These are phyloP conservation scores for Chlamydomonas sphaeroides DNA, from an alignment of 139 green algal genomes.

Conservation along the genomic window DNA sequence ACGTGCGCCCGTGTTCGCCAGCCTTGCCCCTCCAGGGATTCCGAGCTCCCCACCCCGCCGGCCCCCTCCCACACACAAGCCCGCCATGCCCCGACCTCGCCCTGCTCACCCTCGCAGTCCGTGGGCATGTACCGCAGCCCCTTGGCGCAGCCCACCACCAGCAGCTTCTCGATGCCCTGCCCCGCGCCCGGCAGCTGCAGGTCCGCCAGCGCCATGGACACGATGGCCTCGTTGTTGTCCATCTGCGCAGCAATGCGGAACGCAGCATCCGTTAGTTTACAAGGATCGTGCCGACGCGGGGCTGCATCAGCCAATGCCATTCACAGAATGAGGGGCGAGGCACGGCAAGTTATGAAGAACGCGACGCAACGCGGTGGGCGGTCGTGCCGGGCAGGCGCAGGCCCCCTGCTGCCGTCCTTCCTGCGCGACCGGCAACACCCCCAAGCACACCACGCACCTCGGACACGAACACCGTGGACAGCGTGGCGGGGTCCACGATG, in stretches of 20 bases:
- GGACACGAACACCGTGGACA: slow-evolving; percentile 65
- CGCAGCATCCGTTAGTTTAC: no score
- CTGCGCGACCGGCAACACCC: no score
- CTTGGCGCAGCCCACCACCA: slow-evolving; percentile 90
- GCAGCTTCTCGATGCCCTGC: slow-evolving; percentile 36
- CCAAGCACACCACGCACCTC: slow-evolving; percentile 60
- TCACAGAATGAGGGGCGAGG: no score
- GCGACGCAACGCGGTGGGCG: no score
- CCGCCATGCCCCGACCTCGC: neutral
- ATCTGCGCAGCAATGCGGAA: slow-evolving; percentile 78
- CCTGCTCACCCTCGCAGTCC: slow-evolving; percentile 62
- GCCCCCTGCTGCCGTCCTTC: no score
- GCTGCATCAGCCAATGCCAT: no score
- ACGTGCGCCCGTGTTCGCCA: no score
- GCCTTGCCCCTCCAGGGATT: no score
- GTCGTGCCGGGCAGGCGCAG: no score
- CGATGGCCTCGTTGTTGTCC: slow-evolving; percentile 88
- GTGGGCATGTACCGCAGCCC: slow-evolving; percentile 88
- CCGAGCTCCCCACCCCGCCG: no score
- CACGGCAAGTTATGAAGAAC: neutral
- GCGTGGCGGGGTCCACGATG: slow-evolving; percentile 82
- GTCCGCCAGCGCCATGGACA: slow-evolving; percentile 74
- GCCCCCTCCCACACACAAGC: no score
- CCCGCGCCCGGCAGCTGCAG: slow-evolving; percentile 59
- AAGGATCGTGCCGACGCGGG: no score